phyloP scores from a whole-genome alignment of 768 basidiomycete species.

The Cytidiella melzeri region DNA sequence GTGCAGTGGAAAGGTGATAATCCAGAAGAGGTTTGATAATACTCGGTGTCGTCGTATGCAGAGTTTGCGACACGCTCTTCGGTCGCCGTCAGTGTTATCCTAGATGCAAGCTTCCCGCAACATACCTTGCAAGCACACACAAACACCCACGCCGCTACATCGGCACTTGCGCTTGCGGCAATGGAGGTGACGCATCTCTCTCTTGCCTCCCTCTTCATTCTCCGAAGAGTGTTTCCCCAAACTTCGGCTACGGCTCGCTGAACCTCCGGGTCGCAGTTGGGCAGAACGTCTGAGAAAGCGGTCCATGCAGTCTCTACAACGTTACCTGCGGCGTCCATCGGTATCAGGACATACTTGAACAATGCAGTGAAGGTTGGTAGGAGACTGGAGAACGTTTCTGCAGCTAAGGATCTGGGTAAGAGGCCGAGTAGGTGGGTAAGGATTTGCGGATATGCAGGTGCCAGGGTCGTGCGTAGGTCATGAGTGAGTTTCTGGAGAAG shows the following conservation, averaged over 20 bases:
- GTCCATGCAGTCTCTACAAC: slow-evolving; percentile 54
- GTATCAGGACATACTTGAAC: slow-evolving; percentile 70
- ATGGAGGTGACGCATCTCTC: slow-evolving; percentile 53
- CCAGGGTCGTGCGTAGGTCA: slow-evolving; percentile 73
- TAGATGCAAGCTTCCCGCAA: slow-evolving; percentile 1
- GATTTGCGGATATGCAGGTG: slow-evolving; percentile 53
- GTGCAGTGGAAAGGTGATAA: slow-evolving; percentile 37
- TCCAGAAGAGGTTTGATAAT: slow-evolving; percentile 54
- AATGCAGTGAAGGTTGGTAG: slow-evolving; percentile 62
- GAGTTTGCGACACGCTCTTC: slow-evolving; percentile 69
- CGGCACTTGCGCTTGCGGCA: slow-evolving; percentile 40
- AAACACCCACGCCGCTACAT: slow-evolving; percentile 66
- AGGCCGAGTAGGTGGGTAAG: slow-evolving; percentile 50
- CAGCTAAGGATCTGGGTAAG: slow-evolving; percentile 52
- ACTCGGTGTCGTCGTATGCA: slow-evolving; percentile 70
- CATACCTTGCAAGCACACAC: slow-evolving; percentile 75
- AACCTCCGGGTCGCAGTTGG: slow-evolving; percentile 61
- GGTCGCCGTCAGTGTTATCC: not conserved
- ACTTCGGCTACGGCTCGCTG: slow-evolving; percentile 80
- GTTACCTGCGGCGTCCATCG: slow-evolving; percentile 35
- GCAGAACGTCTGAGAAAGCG: slow-evolving; percentile 41
- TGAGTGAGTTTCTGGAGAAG: slow-evolving; percentile 73
- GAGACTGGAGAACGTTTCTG: slow-evolving; percentile 53
- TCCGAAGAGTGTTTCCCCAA: slow-evolving; percentile 74
- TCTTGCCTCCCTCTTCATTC: slow-evolving; percentile 56